phyloP scores from a whole-genome alignment of 1,139 yeast genomes.

The Scheffersomyces titani region DNA sequence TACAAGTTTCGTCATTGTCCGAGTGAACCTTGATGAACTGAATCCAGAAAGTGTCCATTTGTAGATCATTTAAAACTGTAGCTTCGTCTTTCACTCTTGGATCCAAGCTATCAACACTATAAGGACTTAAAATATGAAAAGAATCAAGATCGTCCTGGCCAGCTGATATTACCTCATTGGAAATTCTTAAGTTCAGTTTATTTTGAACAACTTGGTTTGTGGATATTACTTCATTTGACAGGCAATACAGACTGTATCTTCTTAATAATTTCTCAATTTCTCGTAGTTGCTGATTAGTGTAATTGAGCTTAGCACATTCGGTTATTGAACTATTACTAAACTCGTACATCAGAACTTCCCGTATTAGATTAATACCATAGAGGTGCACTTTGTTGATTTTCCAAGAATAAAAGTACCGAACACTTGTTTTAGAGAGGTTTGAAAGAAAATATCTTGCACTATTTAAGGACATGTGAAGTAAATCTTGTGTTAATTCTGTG shows the following conservation, averaged over 20 bases:
- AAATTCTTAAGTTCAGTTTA: neutral
- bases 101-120: neutral
- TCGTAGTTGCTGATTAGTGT: constrained; percentile 5
- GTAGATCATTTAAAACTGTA: constrained; percentile 22
- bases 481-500: constrained; percentile 6
- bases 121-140: constrained; percentile 2
- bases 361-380: constrained; percentile 10
- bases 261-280: constrained; percentile 5
- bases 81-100: constrained; percentile 15
- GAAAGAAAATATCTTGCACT: constrained; percentile 6
- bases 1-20: neutral
- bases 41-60: constrained; percentile 14
- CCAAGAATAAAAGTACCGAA: constrained; percentile 22
- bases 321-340: constrained; percentile 3
- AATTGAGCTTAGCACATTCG: constrained; percentile 3
- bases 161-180: constrained; percentile 1
- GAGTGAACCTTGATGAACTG: constrained; percentile 3
- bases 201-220: neutral
- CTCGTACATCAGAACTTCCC: constrained; percentile 3
- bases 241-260: neutral
- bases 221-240: neutral
- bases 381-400: constrained; percentile 12
- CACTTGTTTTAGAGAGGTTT: constrained; percentile 7
- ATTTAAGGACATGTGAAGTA: constrained; percentile 1
- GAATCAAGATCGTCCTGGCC: constrained; percentile 3